phyloP scores from a whole-genome alignment of 768 basidiomycete species.

The Wakefieldia striispora region DNA sequence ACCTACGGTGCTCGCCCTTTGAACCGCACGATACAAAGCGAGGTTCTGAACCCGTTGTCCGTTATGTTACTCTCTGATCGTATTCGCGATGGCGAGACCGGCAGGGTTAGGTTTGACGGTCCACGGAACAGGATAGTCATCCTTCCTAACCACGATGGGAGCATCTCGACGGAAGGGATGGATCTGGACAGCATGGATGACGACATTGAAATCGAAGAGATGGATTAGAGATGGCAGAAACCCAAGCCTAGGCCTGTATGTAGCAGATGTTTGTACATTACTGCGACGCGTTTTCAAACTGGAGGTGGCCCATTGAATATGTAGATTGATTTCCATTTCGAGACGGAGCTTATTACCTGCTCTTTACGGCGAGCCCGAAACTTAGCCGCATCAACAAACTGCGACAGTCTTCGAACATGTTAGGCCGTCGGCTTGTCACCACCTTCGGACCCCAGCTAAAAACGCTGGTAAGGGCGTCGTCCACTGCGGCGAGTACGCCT shows the following conservation, averaged over 20 bases:
- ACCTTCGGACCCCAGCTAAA: constrained; percentile 14
- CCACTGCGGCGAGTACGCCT: constrained; percentile 16
- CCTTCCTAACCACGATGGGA: constrained; percentile 78
- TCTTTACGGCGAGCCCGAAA: not conserved
- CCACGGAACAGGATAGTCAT: constrained; percentile 76
- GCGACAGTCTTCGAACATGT: constrained; percentile 20
- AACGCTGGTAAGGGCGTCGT: constrained; percentile 22
- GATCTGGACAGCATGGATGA: constrained; percentile 63
- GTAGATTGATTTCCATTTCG: constrained; percentile 14
- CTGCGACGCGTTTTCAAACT: no score
- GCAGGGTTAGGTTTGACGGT: constrained; percentile 74
- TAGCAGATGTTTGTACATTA: no score
- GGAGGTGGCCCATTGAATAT: no score
- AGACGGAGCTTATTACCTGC: not conserved
- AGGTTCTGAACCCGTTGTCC: constrained; percentile 89
- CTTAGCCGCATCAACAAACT: constrained; percentile 7
- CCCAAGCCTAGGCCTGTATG: no score
- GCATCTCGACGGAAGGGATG: constrained; percentile 40
- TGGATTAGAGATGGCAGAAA: constrained; percentile 10
- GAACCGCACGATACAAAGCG: constrained; percentile 87
- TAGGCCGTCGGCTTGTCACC: constrained; percentile 25
- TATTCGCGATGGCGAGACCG: constrained; percentile 77
- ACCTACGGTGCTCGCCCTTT: constrained; percentile 91
- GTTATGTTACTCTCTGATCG: constrained; percentile 80
- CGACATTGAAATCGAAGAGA: constrained; percentile 26